Evolutionary conservation across 148 eudicot species (phyloP).

Genomic region (Camellia japonica): DNA sequence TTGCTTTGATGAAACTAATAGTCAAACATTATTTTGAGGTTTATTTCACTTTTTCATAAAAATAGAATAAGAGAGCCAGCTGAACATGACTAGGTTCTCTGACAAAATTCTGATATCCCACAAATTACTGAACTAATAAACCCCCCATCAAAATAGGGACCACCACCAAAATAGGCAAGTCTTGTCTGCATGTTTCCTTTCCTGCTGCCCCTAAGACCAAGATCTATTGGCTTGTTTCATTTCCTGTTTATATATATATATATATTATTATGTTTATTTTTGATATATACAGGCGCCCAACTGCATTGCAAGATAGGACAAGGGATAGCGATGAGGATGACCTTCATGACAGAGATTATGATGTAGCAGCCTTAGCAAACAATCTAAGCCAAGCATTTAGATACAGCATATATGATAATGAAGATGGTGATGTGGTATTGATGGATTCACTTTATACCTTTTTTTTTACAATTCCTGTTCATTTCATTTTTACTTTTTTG

Average conservation of each 20-base stretch:
- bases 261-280: background rate
- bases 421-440: conserved; percentile 69
- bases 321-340: conserved; percentile 98
- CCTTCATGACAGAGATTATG: conserved; percentile 85
- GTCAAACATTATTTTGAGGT: background rate
- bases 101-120: background rate
- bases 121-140: background rate
- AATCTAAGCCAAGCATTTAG: conserved; percentile 84
- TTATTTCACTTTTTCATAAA: background rate
- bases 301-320: conserved; percentile 84
- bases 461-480: background rate
- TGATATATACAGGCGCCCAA: conserved; percentile 69
- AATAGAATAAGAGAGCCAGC: background rate
- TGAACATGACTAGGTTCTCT: background rate
- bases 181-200: background rate
- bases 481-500: too few species aligned
- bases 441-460: background rate
- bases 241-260: background rate
- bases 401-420: conserved; percentile 58
- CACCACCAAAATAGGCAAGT: background rate
- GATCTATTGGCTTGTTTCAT: background rate
- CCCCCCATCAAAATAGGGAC: background rate
- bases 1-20: conserved; percentile 1
- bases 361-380: conserved; percentile 83
- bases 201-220: background rate